These are phyloP conservation scores for Phragmites australis DNA, from an alignment of 176 grass and related monocot species.

Conservation along the genomic window DNA sequence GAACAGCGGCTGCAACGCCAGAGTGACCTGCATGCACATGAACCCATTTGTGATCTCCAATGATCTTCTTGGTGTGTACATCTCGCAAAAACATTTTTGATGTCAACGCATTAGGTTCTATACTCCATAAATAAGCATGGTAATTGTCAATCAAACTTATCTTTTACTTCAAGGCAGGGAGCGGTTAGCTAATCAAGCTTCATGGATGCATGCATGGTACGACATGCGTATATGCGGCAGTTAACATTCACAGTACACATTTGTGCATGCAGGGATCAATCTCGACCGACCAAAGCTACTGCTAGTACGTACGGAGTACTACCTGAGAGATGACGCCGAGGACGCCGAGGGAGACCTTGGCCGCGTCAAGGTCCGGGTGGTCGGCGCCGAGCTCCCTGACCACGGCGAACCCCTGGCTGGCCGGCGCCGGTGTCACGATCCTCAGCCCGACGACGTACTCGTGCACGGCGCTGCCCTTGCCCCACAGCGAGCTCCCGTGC, in stretches of 20 bases:
- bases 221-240: no score
- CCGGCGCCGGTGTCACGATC: constrained; percentile 23
- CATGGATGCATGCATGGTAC: no score
- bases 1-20: neutral
- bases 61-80: neutral
- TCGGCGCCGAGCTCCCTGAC: constrained; percentile 1
- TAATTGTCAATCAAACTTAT: no score
- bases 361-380: constrained; percentile 12
- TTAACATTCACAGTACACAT: no score
- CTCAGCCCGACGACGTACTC: constrained; percentile 16
- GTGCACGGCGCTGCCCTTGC: constrained; percentile 16
- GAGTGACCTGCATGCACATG: neutral
- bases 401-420: constrained; percentile 11
- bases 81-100: no score
- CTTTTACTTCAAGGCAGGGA: no score
- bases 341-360: constrained; percentile 33
- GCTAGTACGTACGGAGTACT: neutral
- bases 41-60: no score
- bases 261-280: no score
- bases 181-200: no score
- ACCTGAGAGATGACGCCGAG: constrained; percentile 35
- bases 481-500: constrained; percentile 24
- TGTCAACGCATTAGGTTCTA: neutral
- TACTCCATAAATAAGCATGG: no score
- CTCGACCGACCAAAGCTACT: no score